Evolutionary conservation across 2,329 filamentous ascomycete genomes (phyloP).

Genomic region (Monilinia aucupariae): DNA sequence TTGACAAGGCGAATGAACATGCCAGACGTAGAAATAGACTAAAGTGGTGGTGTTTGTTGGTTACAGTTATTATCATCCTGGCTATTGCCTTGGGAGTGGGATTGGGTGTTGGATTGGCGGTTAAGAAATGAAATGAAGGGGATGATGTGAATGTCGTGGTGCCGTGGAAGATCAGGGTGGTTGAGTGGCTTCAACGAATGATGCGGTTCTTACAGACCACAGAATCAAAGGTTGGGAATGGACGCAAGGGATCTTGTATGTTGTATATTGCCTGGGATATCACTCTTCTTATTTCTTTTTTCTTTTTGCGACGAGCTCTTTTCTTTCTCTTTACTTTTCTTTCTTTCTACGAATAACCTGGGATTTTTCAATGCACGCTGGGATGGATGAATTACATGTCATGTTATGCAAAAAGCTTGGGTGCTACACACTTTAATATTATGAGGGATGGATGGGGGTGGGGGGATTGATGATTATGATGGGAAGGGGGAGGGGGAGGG

Average conservation of each 20-base stretch:
- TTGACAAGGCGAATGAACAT: slow-evolving; percentile 61
- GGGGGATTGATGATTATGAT: neutral
- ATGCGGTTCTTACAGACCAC: neutral
- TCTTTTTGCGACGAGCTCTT: neutral
- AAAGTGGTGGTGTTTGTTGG: slow-evolving; percentile 74
- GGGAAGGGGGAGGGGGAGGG: neutral
- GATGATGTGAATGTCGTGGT: neutral
- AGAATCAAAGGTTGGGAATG: neutral
- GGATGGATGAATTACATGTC: neutral
- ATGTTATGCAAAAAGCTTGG: slow-evolving; percentile 11
- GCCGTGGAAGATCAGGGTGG: slow-evolving; percentile 9
- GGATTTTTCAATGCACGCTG: slow-evolving; percentile 9
- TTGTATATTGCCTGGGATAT: slow-evolving; percentile 12
- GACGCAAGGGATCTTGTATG: slow-evolving; percentile 10
- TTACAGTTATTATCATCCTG: slow-evolving; percentile 54
- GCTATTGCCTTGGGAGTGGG: slow-evolving; percentile 51
- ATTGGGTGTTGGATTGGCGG: slow-evolving; percentile 35
- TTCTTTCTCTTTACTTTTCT: neutral
- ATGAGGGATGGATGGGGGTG: neutral
- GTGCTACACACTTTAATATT: slow-evolving; percentile 11
- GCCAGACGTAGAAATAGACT: slow-evolving; percentile 64
- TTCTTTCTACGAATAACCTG: neutral
- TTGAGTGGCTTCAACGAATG: neutral
- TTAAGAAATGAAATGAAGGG: neutral
- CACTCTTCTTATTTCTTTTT: slow-evolving; percentile 2